Evolutionary conservation across 352 stramenopile genomes (phyloP).

Genomic region (Globisporangium paroecandrum): DNA sequence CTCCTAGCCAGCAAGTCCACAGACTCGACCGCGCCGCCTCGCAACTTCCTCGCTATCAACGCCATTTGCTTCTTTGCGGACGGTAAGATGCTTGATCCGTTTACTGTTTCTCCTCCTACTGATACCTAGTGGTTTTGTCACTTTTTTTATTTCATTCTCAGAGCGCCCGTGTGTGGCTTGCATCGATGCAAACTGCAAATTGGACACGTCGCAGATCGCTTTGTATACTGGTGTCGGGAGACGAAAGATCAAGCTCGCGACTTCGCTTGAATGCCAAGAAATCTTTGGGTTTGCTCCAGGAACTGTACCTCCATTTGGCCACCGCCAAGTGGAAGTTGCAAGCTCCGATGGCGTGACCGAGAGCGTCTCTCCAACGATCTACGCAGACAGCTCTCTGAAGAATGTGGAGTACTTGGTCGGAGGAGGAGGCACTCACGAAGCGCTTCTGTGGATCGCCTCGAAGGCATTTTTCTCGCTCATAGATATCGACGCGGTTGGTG

Average conservation of each 20-base stretch:
- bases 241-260: slow-evolving; percentile 68
- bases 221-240: slow-evolving; percentile 45
- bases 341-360: background rate
- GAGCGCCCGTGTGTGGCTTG: slow-evolving; percentile 52
- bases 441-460: slow-evolving; percentile 38
- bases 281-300: slow-evolving; percentile 65
- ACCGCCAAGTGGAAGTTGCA: slow-evolving; percentile 19
- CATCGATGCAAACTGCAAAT: slow-evolving; percentile 57
- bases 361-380: slow-evolving; percentile 20
- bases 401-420: slow-evolving; percentile 40
- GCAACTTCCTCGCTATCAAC: slow-evolving; percentile 53
- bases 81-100: slow-evolving; percentile 24
- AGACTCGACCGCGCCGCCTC: slow-evolving; percentile 16
- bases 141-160: slow-evolving; percentile 13
- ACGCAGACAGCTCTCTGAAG: slow-evolving; percentile 35
- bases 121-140: background rate
- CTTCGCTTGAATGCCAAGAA: slow-evolving; percentile 48
- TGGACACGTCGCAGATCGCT: slow-evolving; percentile 60
- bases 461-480: slow-evolving; percentile 46
- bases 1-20: slow-evolving; percentile 27
- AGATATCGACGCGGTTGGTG: slow-evolving; percentile 28
- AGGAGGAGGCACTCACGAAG: slow-evolving; percentile 40
- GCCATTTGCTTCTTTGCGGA: slow-evolving; percentile 76
- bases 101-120: background rate
- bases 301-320: slow-evolving; percentile 57